Evolutionary conservation across 192 early-diverging fungal genomes (phyloP).

Genomic region (Globomyces pollinis-pini): DNA sequence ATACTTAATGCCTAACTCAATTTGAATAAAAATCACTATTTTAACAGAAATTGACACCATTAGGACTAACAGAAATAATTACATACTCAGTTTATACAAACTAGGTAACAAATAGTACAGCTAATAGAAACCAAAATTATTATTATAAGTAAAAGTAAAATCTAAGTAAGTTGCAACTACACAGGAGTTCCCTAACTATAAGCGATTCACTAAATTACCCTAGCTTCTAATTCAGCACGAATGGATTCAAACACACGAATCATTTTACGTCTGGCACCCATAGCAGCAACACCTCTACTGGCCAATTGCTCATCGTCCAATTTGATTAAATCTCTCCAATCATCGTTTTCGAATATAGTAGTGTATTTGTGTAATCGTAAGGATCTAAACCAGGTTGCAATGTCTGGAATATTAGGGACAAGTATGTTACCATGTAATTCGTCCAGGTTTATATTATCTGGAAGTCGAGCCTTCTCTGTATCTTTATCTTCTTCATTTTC

Average conservation of each 20-base stretch:
- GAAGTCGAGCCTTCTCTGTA: constrained; percentile 68
- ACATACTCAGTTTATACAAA: too few relatives aligned
- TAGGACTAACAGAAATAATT: too few relatives aligned
- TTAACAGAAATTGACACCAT: too few relatives aligned
- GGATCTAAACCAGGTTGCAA: constrained; percentile 85
- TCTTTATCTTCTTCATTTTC: constrained; percentile 18
- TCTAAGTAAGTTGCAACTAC: too few relatives aligned
- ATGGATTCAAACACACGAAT: constrained; percentile 91
- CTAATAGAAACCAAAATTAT: too few relatives aligned
- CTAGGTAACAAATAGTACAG: too few relatives aligned
- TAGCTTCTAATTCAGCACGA: constrained; percentile 25
- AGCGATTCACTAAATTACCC: constrained; percentile 24
- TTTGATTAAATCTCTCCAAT: constrained; percentile 84
- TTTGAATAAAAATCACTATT: too few relatives aligned
- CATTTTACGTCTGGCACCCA: constrained; percentile 94
- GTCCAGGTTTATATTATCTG: constrained; percentile 67
- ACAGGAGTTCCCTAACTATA: too few relatives aligned
- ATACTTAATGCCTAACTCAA: too few relatives aligned
- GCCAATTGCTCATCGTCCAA: constrained; percentile 75
- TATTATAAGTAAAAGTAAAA: too few relatives aligned
- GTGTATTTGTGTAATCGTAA: constrained; percentile 97
- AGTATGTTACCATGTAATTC: constrained; percentile 54
- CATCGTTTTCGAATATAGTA: constrained; percentile 71
- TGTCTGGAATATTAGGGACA: constrained; percentile 52
- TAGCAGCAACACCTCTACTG: constrained; percentile 78